phyloP scores from a whole-genome alignment of 768 basidiomycete genomes.

The Rossbeevera mucosa region DNA sequence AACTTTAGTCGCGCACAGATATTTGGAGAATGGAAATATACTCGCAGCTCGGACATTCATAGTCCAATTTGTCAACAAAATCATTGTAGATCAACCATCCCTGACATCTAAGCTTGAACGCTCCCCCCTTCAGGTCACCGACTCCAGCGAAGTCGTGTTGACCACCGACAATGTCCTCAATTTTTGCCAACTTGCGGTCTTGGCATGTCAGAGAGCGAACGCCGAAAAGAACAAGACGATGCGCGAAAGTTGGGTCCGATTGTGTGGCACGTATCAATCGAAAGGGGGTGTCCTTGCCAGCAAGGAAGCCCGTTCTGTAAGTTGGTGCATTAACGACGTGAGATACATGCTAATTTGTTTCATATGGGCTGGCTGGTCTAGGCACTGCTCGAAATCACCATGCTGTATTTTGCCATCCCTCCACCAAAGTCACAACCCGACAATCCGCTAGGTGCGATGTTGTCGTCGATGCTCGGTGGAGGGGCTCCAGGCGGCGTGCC shows the following conservation, averaged over 20 bases:
- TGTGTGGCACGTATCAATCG: conserved; percentile 81
- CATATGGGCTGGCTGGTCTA: conserved; percentile 25
- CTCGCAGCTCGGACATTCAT: conserved; percentile 94
- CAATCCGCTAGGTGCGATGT: conserved; percentile 85
- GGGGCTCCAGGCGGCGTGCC: conserved; percentile 34
- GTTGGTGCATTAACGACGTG: conserved; percentile 20
- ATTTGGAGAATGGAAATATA: conserved; percentile 82
- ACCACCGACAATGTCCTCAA: conserved; percentile 78
- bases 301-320: conserved; percentile 60
- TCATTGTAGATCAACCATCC: conserved; percentile 46
- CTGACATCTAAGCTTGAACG: conserved; percentile 38
- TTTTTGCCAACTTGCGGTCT: conserved; percentile 84
- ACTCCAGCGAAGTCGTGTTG: conserved; percentile 59
- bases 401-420: conserved; percentile 83
- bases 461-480: conserved; percentile 86
- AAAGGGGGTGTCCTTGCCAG: conserved; percentile 57
- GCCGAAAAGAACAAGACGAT: conserved; percentile 72
- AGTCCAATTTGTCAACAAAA: conserved; percentile 64
- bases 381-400: conserved; percentile 65
- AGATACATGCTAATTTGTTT: neutral
- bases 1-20: conserved; percentile 39
- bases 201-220: conserved; percentile 83
- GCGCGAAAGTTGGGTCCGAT: conserved; percentile 79
- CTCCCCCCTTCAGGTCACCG: conserved; percentile 42
- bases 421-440: conserved; percentile 64